Evolutionary conservation across 345 rosid species (phyloP).

Genomic region (Corchorus olitorius): DNA sequence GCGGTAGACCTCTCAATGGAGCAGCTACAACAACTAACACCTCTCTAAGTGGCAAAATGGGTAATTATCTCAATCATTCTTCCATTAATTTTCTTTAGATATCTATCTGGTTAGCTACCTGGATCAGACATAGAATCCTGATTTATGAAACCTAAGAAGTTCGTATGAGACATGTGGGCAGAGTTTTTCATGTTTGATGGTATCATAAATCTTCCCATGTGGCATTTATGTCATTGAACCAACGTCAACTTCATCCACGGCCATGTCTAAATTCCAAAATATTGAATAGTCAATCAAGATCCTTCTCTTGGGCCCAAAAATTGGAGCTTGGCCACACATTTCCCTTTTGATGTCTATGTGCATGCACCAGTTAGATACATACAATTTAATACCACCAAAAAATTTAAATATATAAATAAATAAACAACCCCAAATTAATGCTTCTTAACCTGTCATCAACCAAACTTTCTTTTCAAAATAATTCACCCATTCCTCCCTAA

Average conservation of each 20-base stretch:
- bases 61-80: neutral
- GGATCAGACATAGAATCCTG: neutral
- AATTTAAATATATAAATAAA: too few species aligned
- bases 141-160: neutral
- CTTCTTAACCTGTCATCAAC: neutral
- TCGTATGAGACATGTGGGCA: neutral
- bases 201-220: neutral
- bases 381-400: neutral
- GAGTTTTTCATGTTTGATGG: neutral
- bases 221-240: neutral
- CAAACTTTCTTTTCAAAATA: neutral
- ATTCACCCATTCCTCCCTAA: neutral
- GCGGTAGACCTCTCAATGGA: conserved; percentile 17
- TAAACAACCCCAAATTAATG: neutral
- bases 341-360: neutral
- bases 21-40: conserved; percentile 34
- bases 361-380: conserved; percentile 5
- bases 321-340: neutral
- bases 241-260: neutral
- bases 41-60: conserved; percentile 35
- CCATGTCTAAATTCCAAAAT: neutral
- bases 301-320: neutral
- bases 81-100: neutral
- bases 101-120: neutral
- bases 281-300: too few species aligned